These are phyloP conservation scores for Sarocladiaceae sp. DNA, from an alignment of 2,329 filamentous ascomycete species.

Conservation along the genomic window DNA sequence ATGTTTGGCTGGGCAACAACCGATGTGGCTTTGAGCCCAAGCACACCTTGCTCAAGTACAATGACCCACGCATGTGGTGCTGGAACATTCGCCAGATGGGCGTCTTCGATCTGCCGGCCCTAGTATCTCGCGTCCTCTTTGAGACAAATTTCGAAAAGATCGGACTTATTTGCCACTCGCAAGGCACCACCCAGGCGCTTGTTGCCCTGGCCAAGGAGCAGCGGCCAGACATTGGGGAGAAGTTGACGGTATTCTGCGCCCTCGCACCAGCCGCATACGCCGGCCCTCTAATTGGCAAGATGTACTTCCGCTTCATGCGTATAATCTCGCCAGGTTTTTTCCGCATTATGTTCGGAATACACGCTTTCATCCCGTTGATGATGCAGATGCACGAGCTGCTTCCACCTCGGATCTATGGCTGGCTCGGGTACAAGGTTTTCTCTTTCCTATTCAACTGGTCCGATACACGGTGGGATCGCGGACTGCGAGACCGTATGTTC, in stretches of 20 bases:
- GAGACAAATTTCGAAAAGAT: slow-evolving; percentile 81
- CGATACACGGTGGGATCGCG: slow-evolving; percentile 78
- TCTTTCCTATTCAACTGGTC: slow-evolving; percentile 86
- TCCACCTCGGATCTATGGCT: slow-evolving; percentile 64
- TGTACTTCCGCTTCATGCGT: slow-evolving; percentile 89
- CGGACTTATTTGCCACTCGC: slow-evolving; percentile 79
- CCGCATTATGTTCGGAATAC: slow-evolving; percentile 79
- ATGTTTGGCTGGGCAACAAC: slow-evolving; percentile 95
- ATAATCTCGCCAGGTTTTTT: slow-evolving; percentile 72
- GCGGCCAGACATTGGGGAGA: slow-evolving; percentile 73
- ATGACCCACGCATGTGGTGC: slow-evolving; percentile 88
- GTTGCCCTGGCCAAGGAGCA: slow-evolving; percentile 87
- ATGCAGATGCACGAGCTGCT: slow-evolving; percentile 70
- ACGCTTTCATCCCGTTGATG: slow-evolving; percentile 91
- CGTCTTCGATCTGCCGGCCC: slow-evolving; percentile 75
- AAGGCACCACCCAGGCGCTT: slow-evolving; percentile 84
- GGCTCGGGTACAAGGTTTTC: slow-evolving; percentile 82
- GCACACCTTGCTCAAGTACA: slow-evolving; percentile 63
- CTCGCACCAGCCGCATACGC: slow-evolving; percentile 88
- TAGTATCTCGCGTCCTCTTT: slow-evolving; percentile 70
- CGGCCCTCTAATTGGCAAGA: slow-evolving; percentile 75
- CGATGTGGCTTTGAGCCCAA: slow-evolving; percentile 77
- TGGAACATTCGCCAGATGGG: slow-evolving; percentile 97
- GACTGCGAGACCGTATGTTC: slow-evolving; percentile 74
- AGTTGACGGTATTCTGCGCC: slow-evolving; percentile 83